Conservation (phyloP, 2,329 filamentous ascomycete species). For the Ophiocordyceps camponoti-floridani region DNA sequence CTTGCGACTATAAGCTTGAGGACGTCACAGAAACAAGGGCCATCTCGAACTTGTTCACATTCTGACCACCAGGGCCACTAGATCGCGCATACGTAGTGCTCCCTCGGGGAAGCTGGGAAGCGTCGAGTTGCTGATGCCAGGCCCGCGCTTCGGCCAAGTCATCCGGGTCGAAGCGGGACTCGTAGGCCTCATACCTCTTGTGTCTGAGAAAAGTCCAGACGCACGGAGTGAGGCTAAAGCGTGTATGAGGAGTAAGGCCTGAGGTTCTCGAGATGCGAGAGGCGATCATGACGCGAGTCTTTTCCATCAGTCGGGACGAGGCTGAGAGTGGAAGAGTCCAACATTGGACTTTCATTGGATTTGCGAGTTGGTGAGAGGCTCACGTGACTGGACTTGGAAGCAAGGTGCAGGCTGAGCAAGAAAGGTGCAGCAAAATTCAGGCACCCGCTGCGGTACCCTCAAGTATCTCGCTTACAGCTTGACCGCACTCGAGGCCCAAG, state of each 20-base stretch:
- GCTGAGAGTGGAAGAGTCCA: not conserved
- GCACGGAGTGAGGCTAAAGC: not conserved
- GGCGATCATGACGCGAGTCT: not conserved
- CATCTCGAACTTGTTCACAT: conserved; percentile 38
- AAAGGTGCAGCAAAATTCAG: too few species aligned
- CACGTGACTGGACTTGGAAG: not conserved
- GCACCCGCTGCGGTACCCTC: too few species aligned
- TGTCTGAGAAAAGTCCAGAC: conserved; percentile 1
- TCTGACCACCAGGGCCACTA: conserved; percentile 41
- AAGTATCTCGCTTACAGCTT: not conserved
- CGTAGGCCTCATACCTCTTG: conserved; percentile 28
- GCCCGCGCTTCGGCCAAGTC: conserved; percentile 30
- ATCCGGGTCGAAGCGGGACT: conserved; percentile 29
- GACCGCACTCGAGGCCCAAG: not conserved
- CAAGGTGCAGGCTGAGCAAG: not conserved
- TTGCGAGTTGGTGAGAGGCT: not conserved
- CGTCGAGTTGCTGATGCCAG: conserved; percentile 29
- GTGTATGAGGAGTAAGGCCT: not conserved
- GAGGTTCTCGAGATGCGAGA: not conserved
- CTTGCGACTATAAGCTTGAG: conserved; percentile 17
- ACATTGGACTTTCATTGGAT: not conserved
- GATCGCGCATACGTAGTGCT: conserved; percentile 37
- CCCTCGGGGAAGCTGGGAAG: conserved; percentile 27
- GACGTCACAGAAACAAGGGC: not conserved
- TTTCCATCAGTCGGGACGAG: too few species aligned